Base-by-base conservation (phyloP, 441 rosid species). In the Monsonia emarginata region DNA sequence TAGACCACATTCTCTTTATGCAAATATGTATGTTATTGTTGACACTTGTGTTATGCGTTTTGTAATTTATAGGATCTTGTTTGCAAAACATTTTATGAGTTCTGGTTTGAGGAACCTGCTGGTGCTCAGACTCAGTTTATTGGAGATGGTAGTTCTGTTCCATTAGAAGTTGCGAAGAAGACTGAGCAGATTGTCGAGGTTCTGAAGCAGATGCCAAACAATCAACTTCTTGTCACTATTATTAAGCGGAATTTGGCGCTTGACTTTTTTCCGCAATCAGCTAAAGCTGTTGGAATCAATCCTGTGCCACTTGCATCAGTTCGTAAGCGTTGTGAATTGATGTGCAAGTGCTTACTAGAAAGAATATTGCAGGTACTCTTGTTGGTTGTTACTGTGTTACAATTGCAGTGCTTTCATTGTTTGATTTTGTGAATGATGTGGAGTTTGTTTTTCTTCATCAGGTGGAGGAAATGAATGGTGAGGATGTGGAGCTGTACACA, bases 81-180 rank as follows among this genome's bases (percentile, higher is more conserved):
- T 74, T 95, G 95, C 89, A 89, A 91, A 91, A 95, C 95, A 66
- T 91, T 95, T 77, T 88, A 89, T 82, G 97, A 95, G 72, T 91
- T 95, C 74, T 95, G 99, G 99, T 95, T 95, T 69, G 97, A 95
- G 80, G 98, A 95, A 75, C 86, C 95, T 73, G 79, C 90, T 68
- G 85, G 92, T 62, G 69, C 74, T 57, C 96, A 82, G 81, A 80
- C 87, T 57, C 86, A 84, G 69, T 85, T 66, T 79, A 84, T 78
- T 76, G 83, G 90, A 71, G 91, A 88, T 78, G 88, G 88, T 80
- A 88, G 99, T 84, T 87, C 91, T 73, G 88, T 88, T 76, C 97
- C 99, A 30, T 42, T 86, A 78, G 98, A 95, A 72, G 86, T 91
- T 78, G 88, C 90, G 61, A 87, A 81, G 82, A 91, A 86, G 84